Percentiles rank a stretch among this genome's conserved stretches.
These are phyloP conservation scores for Agastache rugosa DNA, from an alignment of 257 asterid species.

Conservation along the genomic window DNA sequence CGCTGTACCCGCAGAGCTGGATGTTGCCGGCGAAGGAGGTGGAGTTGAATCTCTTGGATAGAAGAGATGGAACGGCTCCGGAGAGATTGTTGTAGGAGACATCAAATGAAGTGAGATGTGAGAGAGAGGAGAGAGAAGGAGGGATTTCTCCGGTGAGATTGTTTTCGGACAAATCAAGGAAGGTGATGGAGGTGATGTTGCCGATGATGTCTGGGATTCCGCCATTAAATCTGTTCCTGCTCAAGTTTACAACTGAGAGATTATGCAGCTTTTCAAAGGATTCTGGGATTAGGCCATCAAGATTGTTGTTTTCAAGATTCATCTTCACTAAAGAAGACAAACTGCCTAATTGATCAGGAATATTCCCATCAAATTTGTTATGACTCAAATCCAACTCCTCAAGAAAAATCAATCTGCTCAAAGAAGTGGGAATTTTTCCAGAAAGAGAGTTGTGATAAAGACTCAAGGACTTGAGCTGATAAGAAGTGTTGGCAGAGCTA, in stretches of 20 bases:
- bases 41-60: slow-evolving; percentile 73
- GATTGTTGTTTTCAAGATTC: slow-evolving; percentile 49
- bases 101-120: slow-evolving; percentile 59
- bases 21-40: slow-evolving; percentile 74
- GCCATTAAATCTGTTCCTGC: slow-evolving; percentile 57
- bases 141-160: slow-evolving; percentile 80
- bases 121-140: slow-evolving; percentile 46
- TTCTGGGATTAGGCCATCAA: slow-evolving; percentile 57
- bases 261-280: slow-evolving; percentile 46
- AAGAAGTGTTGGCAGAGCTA: slow-evolving; percentile 33
- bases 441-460: slow-evolving; percentile 66
- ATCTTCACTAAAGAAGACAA: slow-evolving; percentile 47
- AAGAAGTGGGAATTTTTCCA: slow-evolving; percentile 67
- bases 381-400: slow-evolving; percentile 56
- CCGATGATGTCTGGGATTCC: slow-evolving; percentile 62
- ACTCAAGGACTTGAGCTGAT: slow-evolving; percentile 50
- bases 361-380: slow-evolving; percentile 42
- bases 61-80: slow-evolving; percentile 67
- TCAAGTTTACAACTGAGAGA: slow-evolving; percentile 55
- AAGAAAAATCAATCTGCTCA: slow-evolving; percentile 54
- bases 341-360: background rate
- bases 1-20: slow-evolving; percentile 79
- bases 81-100: slow-evolving; percentile 84
- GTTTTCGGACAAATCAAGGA: slow-evolving; percentile 74
- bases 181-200: slow-evolving; percentile 50